phyloP scores from a whole-genome alignment of 768 basidiomycete species.

The Suillus decipiens region DNA sequence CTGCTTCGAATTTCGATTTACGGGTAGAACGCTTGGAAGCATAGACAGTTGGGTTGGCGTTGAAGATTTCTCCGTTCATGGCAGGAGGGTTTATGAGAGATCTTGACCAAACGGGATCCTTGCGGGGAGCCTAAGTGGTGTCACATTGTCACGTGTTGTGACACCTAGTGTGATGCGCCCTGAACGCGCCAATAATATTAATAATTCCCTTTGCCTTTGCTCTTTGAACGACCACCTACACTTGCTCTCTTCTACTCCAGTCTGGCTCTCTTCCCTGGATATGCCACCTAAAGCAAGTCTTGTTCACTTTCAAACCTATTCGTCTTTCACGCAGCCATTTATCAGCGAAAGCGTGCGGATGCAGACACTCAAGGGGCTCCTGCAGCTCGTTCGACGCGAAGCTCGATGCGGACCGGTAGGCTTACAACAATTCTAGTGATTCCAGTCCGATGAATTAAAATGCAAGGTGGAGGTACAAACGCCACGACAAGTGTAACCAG shows the following conservation, averaged over 20 bases:
- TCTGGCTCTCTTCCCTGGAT: neutral
- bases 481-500: slow-evolving; percentile 13
- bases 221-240: neutral
- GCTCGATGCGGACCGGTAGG: slow-evolving; percentile 41
- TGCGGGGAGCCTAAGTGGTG: neutral
- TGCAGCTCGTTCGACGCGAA: slow-evolving; percentile 47
- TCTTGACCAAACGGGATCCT: neutral
- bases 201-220: slow-evolving; percentile 21
- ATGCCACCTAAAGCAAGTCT: slow-evolving; percentile 42
- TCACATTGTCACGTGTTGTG: slow-evolving; percentile 33
- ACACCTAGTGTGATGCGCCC: slow-evolving; percentile 14
- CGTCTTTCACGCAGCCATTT: slow-evolving; percentile 21
- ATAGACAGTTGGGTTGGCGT: slow-evolving; percentile 90
- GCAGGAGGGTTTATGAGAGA: slow-evolving; percentile 15
- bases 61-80: slow-evolving; percentile 69
- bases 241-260: neutral
- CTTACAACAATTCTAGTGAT: neutral
- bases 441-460: slow-evolving; percentile 20
- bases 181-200: slow-evolving; percentile 25
- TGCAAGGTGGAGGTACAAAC: slow-evolving; percentile 21
- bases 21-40: slow-evolving; percentile 47
- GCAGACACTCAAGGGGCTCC: slow-evolving; percentile 34
- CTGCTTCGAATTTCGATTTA: slow-evolving; percentile 39
- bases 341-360: slow-evolving; percentile 61
- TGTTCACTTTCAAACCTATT: slow-evolving; percentile 15